Base-by-base conservation (phyloP, 2,329 filamentous ascomycete genomes). In the Chaetomiaceae sp. region DNA sequence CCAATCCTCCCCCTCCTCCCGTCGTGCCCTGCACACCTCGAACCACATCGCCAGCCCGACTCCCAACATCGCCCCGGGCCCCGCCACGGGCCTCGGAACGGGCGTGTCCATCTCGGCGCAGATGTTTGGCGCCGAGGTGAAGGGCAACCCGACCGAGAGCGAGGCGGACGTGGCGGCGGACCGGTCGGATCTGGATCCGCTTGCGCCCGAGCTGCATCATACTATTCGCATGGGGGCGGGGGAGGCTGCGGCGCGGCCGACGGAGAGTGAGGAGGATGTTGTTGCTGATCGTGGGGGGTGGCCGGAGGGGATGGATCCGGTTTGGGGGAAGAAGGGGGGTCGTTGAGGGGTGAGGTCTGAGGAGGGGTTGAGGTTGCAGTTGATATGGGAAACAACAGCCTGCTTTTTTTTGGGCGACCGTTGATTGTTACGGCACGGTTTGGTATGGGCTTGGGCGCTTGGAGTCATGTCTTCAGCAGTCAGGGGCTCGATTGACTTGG, bases 111-210 rank as follows among this genome's bases (percentile, higher is more conserved):
- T 55, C 31, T 23, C 47, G 9, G 47, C 55, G 36, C 47, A 56
- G 20, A 50, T 47, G 43, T 59, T 54, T 38, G 58, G 61, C 47
- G 23, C 48, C 34, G 62, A 61, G 37, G 53, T 63, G 38, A 59
- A 62, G 44, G 56, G 45, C 40, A 62, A 63, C 42, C 61, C 62
- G 33, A 64, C 61, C 33, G 57, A 62, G 53, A 60, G 57, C 56
- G 62, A 64, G 51, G 62, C 57, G 1, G 54, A 63, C 40, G 62
- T 64, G 3, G 58, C 53, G 9, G 62, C 62, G 3, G 62, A 64
- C 42, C 53, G 62, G 25, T 54, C 44, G 5, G 62, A 63, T 6
- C 42, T 47, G 6, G 63, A 64, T 22, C 63, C 61, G 11, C 47
- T 64, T 40, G 54, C 59, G 37, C 48, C 51, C n/a, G 55, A 39